phyloP scores from a whole-genome alignment of 1,284 basidiomycete genomes.

The Heterobasidion occidentale region DNA sequence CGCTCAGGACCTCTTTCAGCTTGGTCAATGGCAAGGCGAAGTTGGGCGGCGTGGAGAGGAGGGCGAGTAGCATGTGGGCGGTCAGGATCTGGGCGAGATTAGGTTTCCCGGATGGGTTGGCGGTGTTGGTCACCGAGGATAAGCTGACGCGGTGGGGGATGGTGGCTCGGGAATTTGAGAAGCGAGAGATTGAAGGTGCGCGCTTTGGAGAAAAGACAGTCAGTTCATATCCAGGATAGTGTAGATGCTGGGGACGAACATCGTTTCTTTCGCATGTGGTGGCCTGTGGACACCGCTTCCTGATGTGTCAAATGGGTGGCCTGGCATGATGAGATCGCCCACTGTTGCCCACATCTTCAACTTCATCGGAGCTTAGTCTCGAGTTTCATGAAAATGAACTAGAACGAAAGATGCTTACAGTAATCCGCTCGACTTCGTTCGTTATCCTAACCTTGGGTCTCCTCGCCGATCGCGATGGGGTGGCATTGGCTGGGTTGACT shows the following conservation, averaged over 20 bases:
- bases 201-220: conserved; percentile 29
- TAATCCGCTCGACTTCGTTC: conserved; percentile 51
- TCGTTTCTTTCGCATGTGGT: conserved; percentile 52
- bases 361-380: conserved; percentile 24
- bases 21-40: conserved; percentile 53
- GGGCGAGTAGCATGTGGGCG: conserved; percentile 51
- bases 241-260: conserved; percentile 34
- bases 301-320: conserved; percentile 33
- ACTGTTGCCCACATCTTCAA: conserved; percentile 60
- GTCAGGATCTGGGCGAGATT: conserved; percentile 64
- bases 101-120: conserved; percentile 17
- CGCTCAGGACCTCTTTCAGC: conserved; percentile 50
- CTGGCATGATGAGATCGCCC: conserved; percentile 56
- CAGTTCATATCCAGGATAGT: conserved; percentile 1
- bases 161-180: conserved; percentile 21
- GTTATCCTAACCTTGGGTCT: conserved; percentile 34
- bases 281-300: conserved; percentile 27
- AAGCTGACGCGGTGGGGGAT: conserved; percentile 32
- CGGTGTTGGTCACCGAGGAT: conserved; percentile 11
- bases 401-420: conserved; percentile 29
- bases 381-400: neutral
- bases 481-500: neutral
- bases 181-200: conserved; percentile 41
- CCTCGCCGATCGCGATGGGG: conserved; percentile 8
- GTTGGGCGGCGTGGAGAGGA: conserved; percentile 42